Evolutionary conservation across 352 stramenopile genomes (phyloP).

Genomic region (Phytopythium delawarense): DNA sequence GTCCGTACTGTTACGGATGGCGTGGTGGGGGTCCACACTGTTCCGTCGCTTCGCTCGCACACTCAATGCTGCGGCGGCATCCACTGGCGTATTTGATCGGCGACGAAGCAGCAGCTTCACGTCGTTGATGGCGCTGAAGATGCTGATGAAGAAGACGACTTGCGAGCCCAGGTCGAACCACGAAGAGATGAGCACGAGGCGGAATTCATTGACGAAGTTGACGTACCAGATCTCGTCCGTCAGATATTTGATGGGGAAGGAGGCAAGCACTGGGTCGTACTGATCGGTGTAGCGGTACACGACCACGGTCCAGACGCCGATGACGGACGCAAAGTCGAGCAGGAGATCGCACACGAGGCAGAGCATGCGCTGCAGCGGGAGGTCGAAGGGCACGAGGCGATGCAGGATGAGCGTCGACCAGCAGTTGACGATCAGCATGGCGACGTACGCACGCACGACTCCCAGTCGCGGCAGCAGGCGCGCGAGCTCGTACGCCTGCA

Average conservation of each 20-base stretch:
- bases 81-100: neutral
- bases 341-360: slow-evolving; percentile 3
- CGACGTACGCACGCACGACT: slow-evolving; percentile 29
- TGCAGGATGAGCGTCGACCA: slow-evolving; percentile 18
- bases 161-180: slow-evolving; percentile 6
- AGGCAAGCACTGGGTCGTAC: neutral
- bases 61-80: neutral
- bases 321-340: slow-evolving; percentile 8
- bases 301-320: slow-evolving; percentile 3
- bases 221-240: slow-evolving; percentile 7
- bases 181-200: slow-evolving; percentile 8
- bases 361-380: slow-evolving; percentile 4
- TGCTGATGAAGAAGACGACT: slow-evolving; percentile 4
- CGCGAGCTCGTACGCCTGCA: slow-evolving; percentile 25
- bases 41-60: neutral
- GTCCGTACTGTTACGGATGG: neutral
- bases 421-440: slow-evolving; percentile 23
- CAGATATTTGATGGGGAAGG: neutral
- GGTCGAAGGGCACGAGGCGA: slow-evolving; percentile 1
- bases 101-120: slow-evolving; percentile 3
- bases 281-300: slow-evolving; percentile 1
- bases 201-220: slow-evolving; percentile 8
- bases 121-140: slow-evolving; percentile 8
- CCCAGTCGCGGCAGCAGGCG: slow-evolving; percentile 14
- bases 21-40: neutral